Evolutionary conservation across 2,329 filamentous ascomycete genomes (phyloP), one percentile per base, ranked within the genome.

Genomic region (Fusarium citri): DNA sequence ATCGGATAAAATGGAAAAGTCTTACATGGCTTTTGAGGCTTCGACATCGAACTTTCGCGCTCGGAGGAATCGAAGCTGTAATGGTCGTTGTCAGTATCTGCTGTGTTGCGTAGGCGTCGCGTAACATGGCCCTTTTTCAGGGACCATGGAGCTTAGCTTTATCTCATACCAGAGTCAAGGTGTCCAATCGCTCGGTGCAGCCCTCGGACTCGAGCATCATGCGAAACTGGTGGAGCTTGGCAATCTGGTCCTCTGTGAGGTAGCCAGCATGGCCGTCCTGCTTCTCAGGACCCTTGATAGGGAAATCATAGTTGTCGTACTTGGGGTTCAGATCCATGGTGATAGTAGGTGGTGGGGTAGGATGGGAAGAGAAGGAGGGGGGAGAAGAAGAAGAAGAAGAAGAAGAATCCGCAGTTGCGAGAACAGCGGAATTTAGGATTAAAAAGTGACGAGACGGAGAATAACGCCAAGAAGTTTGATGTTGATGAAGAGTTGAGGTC

Each of bases 231-330:
- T 89, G 84, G 49, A 98, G 91, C 83, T 95, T 91, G 56, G 94
- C 94, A 88, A 97, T 92, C 85, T 98, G 94, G 80, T 92, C 88
- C 61, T 89, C 86, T 58, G 91, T 96, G 76, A 97, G 92, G 82
- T 97, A 89, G 79, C 96, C 96, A 68, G 95, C 91, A 81, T 98
- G 94, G 72, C 96, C 96, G 75, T 85, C 84, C 78, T 91, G 88
- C 48, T 87, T 80, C 73, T 89, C 88, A 58, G 92, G 88, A 48
- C 93, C 89, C 68, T 88, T 91, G 71, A 91, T 93, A 69, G 96
- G 96, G 85, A 89, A 98, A 82, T 98, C 94, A 83, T 96, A 98
- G 85, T 97, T 81, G 84, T 98, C 96, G 86, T 98, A 97, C 84
- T 97, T 98, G 80, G 93, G 87, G 82, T 97, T 72, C 59, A 94